Conservation (phyloP, 257 asterid genomes). For the Nicotiana attenuata region DNA sequence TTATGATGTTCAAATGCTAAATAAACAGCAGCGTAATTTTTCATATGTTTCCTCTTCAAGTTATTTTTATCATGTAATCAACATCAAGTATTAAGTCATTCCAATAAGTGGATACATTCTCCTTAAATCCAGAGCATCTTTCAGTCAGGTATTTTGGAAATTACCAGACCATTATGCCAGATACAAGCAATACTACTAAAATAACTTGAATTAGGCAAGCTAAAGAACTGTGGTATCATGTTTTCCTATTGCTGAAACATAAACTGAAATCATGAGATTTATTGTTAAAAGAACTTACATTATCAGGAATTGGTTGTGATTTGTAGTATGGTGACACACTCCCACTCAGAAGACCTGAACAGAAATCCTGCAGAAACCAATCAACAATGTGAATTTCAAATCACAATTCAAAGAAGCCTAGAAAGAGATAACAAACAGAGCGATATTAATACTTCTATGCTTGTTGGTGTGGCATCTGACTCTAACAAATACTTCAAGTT, state of each 20-base stretch:
- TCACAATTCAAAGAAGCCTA: slow-evolving; percentile 2
- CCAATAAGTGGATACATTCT: background rate
- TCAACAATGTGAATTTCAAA: background rate
- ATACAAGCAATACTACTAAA: background rate
- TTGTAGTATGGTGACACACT: slow-evolving; percentile 62
- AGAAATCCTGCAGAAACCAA: slow-evolving; percentile 64
- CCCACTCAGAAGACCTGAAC: slow-evolving; percentile 48
- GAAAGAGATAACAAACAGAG: slow-evolving; percentile 15
- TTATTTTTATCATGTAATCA: background rate
- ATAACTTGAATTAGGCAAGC: background rate
- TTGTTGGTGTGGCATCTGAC: slow-evolving; percentile 50
- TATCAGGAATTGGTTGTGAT: slow-evolving; percentile 72
- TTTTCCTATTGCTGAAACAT: background rate
- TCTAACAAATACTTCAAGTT: slow-evolving; percentile 62
- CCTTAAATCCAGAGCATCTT: background rate
- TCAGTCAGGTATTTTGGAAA: background rate
- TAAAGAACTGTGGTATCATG: background rate
- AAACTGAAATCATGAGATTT: background rate
- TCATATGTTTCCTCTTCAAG: background rate
- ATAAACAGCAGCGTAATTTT: background rate
- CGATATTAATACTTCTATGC: slow-evolving; percentile 46
- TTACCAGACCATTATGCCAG: slow-evolving; percentile 2
- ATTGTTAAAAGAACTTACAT: slow-evolving; percentile 42
- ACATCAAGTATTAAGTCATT: background rate
- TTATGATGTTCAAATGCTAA: background rate